These are phyloP conservation scores for Phytopythium ostracodes DNA, from an alignment of 352 stramenopile genomes.

Conservation along the genomic window DNA sequence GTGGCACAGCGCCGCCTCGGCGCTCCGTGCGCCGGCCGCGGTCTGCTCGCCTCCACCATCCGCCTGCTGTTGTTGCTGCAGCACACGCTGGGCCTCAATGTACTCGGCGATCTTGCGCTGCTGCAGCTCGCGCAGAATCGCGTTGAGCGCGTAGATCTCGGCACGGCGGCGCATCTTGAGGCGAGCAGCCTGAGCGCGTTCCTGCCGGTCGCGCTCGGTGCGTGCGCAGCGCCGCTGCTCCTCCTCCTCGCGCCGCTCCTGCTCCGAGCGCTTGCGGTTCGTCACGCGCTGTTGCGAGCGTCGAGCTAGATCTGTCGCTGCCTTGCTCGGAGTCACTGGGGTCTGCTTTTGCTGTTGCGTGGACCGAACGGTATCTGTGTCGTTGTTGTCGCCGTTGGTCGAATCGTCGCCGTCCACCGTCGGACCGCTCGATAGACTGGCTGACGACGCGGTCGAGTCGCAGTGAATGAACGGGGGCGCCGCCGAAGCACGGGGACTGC, in stretches of 20 bases:
- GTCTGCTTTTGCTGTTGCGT: neutral
- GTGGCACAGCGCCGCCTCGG: neutral
- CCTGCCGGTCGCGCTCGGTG: conserved; percentile 36
- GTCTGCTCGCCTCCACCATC: neutral
- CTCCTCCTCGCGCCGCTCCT: conserved; percentile 45
- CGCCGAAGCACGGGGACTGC: conserved; percentile 22
- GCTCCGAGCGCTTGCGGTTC: conserved; percentile 54
- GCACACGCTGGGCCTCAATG: conserved; percentile 35
- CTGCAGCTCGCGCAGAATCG: conserved; percentile 54
- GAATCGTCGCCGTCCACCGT: neutral
- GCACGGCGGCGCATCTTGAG: conserved; percentile 47
- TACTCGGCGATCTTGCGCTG: conserved; percentile 58
- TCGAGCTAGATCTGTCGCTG: conserved; percentile 28
- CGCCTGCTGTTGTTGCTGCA: conserved; percentile 26
- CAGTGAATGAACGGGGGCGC: conserved; percentile 1
- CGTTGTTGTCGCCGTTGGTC: conserved; percentile 10
- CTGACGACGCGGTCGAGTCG: conserved; percentile 4
- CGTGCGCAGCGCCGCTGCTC: conserved; percentile 25
- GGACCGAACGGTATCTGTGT: neutral
- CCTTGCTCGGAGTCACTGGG: neutral
- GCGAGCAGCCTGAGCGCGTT: conserved; percentile 46
- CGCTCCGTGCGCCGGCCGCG: neutral
- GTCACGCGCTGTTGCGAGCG: conserved; percentile 46
- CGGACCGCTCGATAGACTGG: conserved; percentile 4
- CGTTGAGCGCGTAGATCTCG: conserved; percentile 75